Base-by-base conservation (phyloP, 2,329 filamentous ascomycete genomes). In the Monosporascus sp. region DNA sequence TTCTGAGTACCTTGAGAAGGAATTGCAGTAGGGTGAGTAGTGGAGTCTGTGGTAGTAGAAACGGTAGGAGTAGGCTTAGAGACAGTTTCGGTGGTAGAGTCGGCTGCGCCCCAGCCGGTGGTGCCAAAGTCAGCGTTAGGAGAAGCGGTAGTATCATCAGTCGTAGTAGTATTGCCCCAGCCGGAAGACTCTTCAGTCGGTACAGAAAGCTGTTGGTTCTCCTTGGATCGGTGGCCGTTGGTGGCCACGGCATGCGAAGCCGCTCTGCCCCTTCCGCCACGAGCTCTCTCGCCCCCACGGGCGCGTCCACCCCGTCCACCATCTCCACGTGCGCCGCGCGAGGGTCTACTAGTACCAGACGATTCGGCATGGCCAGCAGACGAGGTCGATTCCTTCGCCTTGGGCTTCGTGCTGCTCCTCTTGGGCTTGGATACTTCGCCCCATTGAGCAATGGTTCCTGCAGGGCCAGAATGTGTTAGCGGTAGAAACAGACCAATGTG, bases 371-470 rank as follows among this genome's bases (percentile, higher is more conserved):
- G 72, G 54, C 81, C 75, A 55, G 78, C 73, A 58, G 78, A 72
- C 55, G 79, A 69, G 52, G 73, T 63, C 52, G 80, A 71, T 52
- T 89, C 84, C 72, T 88, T 88, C 57, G 79, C 77, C 81, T 92
- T 93, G 62, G 86, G 80, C 72, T 86, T 85, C 64, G 85, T 75
- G 61, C 82, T 78, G 64, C 88, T 84, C 78, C 91, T 92, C 77
- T 87, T 87, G 66, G 84, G 82, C 79, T 89, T 90, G 62, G 87
- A 87, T 62, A 94, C 89, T 71, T 93, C 88, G 64, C 86, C 86
- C 84, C 91, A 94, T 76, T 91, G 88, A 60, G 89, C 86, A 66
- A 92, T 87, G 61, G 84, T 82, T 66, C 90, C 90, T 91, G 66
- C 43, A 52, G 59, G 56, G 56, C 37, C 36, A 52, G 16, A 24